These are phyloP conservation scores for Pythium insidiosum DNA, from an alignment of 352 stramenopile species.

Conservation along the genomic window DNA sequence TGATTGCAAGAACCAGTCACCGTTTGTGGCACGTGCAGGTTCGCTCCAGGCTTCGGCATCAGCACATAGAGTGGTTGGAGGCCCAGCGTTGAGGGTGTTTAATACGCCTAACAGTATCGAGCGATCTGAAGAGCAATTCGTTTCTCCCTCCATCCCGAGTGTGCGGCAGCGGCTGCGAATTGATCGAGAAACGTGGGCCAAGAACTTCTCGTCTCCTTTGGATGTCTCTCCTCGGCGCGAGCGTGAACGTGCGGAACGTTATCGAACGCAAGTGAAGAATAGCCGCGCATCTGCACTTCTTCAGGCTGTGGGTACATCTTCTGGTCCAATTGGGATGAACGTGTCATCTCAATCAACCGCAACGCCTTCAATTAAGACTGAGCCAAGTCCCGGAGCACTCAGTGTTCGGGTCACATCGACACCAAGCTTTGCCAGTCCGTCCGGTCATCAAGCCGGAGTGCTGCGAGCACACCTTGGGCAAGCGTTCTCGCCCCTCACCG, in stretches of 20 bases:
- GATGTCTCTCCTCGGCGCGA: constrained; percentile 41
- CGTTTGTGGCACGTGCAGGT: constrained; percentile 15
- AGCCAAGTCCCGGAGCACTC: constrained; percentile 1
- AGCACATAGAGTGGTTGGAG: not conserved
- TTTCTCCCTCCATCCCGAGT: constrained; percentile 46
- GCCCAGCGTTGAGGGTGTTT: not conserved
- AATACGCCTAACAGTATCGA: no score
- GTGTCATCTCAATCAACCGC: no score
- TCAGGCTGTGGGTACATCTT: not conserved
- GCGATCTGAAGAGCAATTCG: constrained; percentile 23
- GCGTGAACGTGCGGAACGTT: constrained; percentile 38
- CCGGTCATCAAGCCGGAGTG: not conserved
- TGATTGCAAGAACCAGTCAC: constrained; percentile 77
- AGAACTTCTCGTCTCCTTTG: constrained; percentile 63
- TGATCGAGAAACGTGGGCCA: constrained; percentile 56
- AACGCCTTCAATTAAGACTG: constrained; percentile 16
- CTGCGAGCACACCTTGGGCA: not conserved
- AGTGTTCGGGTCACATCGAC: constrained; percentile 3
- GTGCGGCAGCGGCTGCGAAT: constrained; percentile 53
- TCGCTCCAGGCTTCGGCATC: not conserved
- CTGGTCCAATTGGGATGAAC: not conserved
- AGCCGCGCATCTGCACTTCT: constrained; percentile 16
- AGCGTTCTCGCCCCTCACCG: constrained; percentile 19
- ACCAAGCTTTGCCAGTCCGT: constrained; percentile 6
- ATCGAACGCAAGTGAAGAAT: constrained; percentile 34